Percentiles rank a stretch among this genome's conserved stretches.
phyloP scores from a whole-genome alignment of 2,329 filamentous ascomycete genomes.

The Colletotrichum siamense region DNA sequence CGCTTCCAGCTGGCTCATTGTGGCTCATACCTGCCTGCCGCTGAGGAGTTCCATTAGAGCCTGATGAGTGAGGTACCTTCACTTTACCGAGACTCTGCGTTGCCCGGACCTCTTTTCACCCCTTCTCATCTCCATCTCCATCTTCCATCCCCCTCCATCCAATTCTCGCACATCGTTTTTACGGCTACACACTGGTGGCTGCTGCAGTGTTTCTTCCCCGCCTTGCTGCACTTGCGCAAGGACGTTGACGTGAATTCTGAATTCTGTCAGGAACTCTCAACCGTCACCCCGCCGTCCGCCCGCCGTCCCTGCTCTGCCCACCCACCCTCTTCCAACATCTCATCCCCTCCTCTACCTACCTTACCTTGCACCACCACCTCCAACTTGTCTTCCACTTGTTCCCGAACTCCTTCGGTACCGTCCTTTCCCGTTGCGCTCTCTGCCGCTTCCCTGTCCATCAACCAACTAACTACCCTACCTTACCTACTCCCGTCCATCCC shows the following conservation, averaged over 20 bases:
- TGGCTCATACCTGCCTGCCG: constrained; percentile 4
- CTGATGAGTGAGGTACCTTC: neutral
- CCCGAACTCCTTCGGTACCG: constrained; percentile 6
- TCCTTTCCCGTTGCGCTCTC: neutral
- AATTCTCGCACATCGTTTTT: neutral
- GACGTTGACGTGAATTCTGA: neutral
- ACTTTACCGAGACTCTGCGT: neutral
- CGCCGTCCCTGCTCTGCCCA: neutral
- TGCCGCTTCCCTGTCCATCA: neutral
- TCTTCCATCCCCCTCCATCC: neutral
- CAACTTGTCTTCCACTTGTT: constrained; percentile 2
- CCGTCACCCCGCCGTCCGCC: neutral
- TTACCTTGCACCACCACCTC: neutral
- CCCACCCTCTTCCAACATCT: neutral
- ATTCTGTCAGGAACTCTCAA: constrained; percentile 2
- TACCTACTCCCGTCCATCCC: neutral
- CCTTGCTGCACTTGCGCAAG: neutral
- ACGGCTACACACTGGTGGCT: neutral
- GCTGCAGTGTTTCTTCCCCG: neutral
- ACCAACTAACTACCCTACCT: neutral
- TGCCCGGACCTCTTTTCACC: neutral
- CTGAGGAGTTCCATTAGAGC: neutral
- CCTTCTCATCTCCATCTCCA: neutral
- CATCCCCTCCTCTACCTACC: neutral
- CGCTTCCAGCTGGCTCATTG: constrained; percentile 4